Percentiles rank a stretch among this genome's conserved stretches.
phyloP scores from a whole-genome alignment of 2,329 filamentous ascomycete species.

The Trichophyton rubrum region DNA sequence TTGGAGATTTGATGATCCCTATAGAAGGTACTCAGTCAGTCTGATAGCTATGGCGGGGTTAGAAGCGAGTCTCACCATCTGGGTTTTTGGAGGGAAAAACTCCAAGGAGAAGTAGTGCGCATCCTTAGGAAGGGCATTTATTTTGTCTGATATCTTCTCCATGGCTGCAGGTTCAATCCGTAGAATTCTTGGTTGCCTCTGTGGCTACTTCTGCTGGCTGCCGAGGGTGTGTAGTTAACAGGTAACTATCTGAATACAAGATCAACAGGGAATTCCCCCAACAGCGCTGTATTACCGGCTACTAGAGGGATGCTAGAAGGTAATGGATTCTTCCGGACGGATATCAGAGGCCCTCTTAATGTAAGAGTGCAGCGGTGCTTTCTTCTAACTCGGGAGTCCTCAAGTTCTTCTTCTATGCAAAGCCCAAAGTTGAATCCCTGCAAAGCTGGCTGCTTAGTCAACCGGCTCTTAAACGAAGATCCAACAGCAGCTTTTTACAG shows the following conservation, averaged over 20 bases:
- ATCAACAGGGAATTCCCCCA: no score
- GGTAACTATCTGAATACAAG: background rate
- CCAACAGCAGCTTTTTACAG: no score
- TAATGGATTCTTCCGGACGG: background rate
- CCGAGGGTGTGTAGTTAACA: no score
- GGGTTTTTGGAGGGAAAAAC: slow-evolving; percentile 97
- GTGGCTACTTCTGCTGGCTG: background rate
- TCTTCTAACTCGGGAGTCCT: background rate
- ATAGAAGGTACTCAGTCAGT: slow-evolving; percentile 17
- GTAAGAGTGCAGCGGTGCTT: background rate
- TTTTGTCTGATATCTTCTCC: slow-evolving; percentile 89
- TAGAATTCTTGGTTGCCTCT: background rate
- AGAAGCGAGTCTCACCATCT: slow-evolving; percentile 48
- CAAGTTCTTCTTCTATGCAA: background rate
- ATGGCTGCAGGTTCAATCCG: slow-evolving; percentile 3
- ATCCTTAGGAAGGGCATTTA: slow-evolving; percentile 72
- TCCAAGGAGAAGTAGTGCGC: slow-evolving; percentile 89
- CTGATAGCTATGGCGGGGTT: slow-evolving; percentile 5
- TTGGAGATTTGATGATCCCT: slow-evolving; percentile 84
- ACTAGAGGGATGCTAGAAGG: background rate
- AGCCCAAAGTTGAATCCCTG: background rate
- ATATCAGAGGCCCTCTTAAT: background rate
- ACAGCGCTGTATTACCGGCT: background rate
- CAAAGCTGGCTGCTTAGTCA: background rate
- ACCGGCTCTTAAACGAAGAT: background rate